Evolutionary conservation across 352 stramenopile genomes (phyloP).

Genomic region (Phytophthora syringae): DNA sequence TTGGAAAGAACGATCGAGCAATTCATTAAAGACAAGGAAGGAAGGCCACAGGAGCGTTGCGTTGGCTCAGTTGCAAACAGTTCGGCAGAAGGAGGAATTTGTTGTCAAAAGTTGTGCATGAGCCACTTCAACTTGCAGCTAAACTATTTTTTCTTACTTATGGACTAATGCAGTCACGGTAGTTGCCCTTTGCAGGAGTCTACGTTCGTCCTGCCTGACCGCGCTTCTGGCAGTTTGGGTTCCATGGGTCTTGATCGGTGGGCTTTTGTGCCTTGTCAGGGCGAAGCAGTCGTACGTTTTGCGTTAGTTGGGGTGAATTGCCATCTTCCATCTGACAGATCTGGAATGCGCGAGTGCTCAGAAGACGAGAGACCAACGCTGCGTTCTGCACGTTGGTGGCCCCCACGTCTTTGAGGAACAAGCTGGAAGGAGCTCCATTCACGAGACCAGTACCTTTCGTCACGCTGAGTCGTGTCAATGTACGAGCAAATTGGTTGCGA

Average conservation of each 20-base stretch:
- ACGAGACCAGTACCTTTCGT: constrained; percentile 40
- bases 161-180: too few relatives aligned
- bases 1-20: too few relatives aligned
- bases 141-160: too few relatives aligned
- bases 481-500: constrained; percentile 57
- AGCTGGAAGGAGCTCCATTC: constrained; percentile 51
- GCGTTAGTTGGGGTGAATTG: constrained; percentile 78
- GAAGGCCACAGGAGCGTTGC: too few relatives aligned
- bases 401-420: constrained; percentile 81
- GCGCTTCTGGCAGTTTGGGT: constrained; percentile 39
- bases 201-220: too few relatives aligned
- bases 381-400: constrained; percentile 76
- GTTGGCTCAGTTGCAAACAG: too few relatives aligned
- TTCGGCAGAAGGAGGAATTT: too few relatives aligned
- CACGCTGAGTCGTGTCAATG: constrained; percentile 48
- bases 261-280: constrained; percentile 34
- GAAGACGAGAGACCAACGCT: constrained; percentile 64
- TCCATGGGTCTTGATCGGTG: constrained; percentile 45
- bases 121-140: too few relatives aligned
- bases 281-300: constrained; percentile 84
- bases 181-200: too few relatives aligned
- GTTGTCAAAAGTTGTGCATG: too few relatives aligned
- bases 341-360: constrained; percentile 82
- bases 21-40: too few relatives aligned
- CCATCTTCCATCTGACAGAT: constrained; percentile 85